Conservation (phyloP, 208 protist species). For the Trypanosoma lewisi region DNA sequence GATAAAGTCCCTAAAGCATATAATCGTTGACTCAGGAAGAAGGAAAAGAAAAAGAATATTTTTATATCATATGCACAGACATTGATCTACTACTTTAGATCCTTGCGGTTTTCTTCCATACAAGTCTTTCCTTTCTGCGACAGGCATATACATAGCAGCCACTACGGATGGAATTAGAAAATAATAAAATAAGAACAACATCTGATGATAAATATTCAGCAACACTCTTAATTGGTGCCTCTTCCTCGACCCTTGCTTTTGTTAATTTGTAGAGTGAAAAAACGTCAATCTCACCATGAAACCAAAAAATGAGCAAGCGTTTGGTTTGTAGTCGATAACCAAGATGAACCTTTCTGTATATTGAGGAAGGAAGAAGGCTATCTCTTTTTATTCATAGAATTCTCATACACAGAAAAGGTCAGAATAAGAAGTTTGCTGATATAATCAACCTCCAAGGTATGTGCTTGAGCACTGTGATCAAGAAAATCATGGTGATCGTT, state of each 20-base stretch:
- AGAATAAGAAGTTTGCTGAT: not conserved
- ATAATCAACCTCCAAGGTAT: not conserved
- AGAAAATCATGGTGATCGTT: conserved; percentile 21
- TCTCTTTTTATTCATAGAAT: conserved; percentile 8
- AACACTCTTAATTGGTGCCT: no score
- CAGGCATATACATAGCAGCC: no score
- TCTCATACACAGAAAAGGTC: conserved; percentile 6
- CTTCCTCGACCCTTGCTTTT: not conserved
- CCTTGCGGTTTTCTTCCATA: no score
- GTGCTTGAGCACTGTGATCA: conserved; percentile 11
- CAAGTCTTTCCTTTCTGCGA: no score
- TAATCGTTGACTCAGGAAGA: no score
- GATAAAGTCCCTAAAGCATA: no score
- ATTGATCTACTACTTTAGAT: no score
- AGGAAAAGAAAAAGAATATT: no score
- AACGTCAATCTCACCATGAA: conserved; percentile 3
- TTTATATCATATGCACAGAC: no score
- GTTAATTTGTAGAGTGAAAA: not conserved
- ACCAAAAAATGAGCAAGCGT: not conserved
- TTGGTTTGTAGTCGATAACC: conserved; percentile 1
- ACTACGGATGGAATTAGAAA: no score
- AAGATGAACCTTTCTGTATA: conserved; percentile 8
- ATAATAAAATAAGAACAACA: no score
- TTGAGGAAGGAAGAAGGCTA: not conserved
- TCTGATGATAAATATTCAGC: no score